Evolutionary conservation across 257 asterid genomes (phyloP).

Genomic region (Nicotiana tabacum): DNA sequence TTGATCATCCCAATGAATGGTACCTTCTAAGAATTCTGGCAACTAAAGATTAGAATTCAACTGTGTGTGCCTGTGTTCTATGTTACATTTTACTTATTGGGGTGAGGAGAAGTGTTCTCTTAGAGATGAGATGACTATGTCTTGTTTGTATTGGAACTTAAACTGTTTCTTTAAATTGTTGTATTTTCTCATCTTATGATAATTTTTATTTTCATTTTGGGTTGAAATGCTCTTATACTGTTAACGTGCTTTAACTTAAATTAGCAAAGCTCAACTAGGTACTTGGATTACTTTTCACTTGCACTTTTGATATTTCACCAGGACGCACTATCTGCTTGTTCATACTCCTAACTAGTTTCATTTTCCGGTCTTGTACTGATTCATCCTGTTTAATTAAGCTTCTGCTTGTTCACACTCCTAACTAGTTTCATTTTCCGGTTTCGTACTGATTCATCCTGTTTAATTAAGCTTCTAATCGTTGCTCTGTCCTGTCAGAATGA

Average conservation of each 20-base stretch:
- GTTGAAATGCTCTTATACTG: background rate
- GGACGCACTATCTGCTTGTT: background rate
- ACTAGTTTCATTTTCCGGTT: background rate
- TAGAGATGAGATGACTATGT: background rate
- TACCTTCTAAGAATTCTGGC: background rate
- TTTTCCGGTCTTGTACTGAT: background rate
- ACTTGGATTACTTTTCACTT: background rate
- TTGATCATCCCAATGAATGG: background rate
- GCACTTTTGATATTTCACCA: background rate
- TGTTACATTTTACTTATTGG: background rate
- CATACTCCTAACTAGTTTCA: background rate
- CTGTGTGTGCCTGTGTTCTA: background rate
- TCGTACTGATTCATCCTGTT: constrained; percentile 1
- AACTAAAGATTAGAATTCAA: background rate
- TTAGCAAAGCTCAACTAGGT: background rate
- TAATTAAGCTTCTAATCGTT: background rate
- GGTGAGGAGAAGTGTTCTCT: background rate
- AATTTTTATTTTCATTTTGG: background rate
- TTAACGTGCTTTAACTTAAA: background rate
- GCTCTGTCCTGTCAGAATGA: constrained; percentile 60
- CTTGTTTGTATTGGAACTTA: background rate
- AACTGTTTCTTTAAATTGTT: background rate
- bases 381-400: background rate
- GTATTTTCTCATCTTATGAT: background rate
- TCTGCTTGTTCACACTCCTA: background rate